phyloP scores from a whole-genome alignment of 2,329 filamentous ascomycete genomes.

The Penicillium sp. region DNA sequence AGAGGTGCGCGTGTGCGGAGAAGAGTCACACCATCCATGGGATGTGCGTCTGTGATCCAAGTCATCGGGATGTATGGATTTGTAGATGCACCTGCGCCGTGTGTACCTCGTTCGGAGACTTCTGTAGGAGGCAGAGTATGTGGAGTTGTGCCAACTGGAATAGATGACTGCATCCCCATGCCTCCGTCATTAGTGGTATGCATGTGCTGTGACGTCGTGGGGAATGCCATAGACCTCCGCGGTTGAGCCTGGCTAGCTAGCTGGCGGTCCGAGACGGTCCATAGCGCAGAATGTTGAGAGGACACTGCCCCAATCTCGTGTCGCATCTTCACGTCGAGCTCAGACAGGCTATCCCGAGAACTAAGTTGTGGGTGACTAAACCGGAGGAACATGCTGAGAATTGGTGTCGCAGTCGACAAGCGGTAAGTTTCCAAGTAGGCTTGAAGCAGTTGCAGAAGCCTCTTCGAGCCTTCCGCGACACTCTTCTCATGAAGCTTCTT shows the following conservation, averaged over 20 bases:
- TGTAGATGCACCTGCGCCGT: slow-evolving; percentile 9
- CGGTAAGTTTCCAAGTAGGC: slow-evolving; percentile 42
- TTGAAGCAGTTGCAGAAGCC: slow-evolving; percentile 36
- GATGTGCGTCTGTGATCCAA: slow-evolving; percentile 29
- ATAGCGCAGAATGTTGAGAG: slow-evolving; percentile 31
- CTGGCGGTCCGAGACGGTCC: slow-evolving; percentile 20
- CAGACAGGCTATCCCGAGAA: slow-evolving; percentile 14
- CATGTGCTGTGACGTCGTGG: slow-evolving; percentile 9
- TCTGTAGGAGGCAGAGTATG: slow-evolving; percentile 6
- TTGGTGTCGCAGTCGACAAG: slow-evolving; percentile 40
- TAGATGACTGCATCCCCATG: slow-evolving; percentile 2
- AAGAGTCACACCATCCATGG: slow-evolving; percentile 27
- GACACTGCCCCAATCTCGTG: slow-evolving; percentile 29
- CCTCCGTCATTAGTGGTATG: slow-evolving; percentile 7
- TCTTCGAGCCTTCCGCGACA: slow-evolving; percentile 35
- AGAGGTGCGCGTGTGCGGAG: slow-evolving; percentile 32
- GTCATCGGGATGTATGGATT: slow-evolving; percentile 26
- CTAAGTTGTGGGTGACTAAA: slow-evolving; percentile 27
- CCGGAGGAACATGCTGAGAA: slow-evolving; percentile 41
- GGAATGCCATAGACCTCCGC: slow-evolving; percentile 6
- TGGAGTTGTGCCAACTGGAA: slow-evolving; percentile 9
- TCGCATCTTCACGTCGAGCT: slow-evolving; percentile 28
- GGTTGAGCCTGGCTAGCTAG: not conserved
- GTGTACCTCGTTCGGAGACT: slow-evolving; percentile 4
- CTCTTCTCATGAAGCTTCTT: slow-evolving; percentile 34